Percentiles rank a stretch among this genome's conserved stretches.
Evolutionary conservation across 768 basidiomycete species (phyloP).

Genomic region (Pleurotus djamor): DNA sequence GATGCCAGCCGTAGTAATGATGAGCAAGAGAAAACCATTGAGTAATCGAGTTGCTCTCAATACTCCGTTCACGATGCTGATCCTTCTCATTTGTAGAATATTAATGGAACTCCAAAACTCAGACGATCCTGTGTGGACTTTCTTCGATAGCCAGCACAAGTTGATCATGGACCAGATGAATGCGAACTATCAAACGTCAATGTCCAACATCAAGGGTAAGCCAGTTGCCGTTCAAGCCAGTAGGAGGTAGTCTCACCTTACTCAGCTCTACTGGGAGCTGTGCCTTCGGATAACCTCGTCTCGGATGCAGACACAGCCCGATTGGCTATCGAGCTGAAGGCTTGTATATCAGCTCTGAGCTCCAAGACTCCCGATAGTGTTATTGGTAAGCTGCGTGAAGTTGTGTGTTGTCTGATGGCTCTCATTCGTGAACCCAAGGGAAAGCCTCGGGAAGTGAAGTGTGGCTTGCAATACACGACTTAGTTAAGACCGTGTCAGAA

Average conservation of each 20-base stretch:
- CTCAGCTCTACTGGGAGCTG: conserved; percentile 52
- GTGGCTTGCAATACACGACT: conserved; percentile 76
- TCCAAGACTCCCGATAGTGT: conserved; percentile 58
- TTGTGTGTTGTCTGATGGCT: background rate
- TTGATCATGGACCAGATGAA: conserved; percentile 82
- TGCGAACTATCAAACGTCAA: conserved; percentile 50
- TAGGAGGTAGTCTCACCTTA: too few species aligned
- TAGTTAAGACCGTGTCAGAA: conserved; percentile 89
- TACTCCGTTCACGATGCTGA: background rate
- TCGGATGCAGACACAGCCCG: conserved; percentile 37
- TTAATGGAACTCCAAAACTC: conserved; percentile 81
- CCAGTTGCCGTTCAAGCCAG: too few species aligned
- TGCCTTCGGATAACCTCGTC: conserved; percentile 27
- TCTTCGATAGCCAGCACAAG: conserved; percentile 90
- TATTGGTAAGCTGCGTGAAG: conserved; percentile 45
- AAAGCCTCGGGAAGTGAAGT: conserved; percentile 69
- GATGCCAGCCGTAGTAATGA: conserved; percentile 81
- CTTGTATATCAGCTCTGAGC: conserved; percentile 59
- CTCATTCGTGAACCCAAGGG: conserved; percentile 36
- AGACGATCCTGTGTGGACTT: conserved; percentile 95
- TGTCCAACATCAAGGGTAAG: conserved; percentile 52
- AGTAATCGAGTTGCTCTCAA: conserved; percentile 48
- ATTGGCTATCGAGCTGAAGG: conserved; percentile 57
- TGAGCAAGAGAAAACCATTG: conserved; percentile 96
- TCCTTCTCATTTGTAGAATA: conserved; percentile 54